Evolutionary conservation across 169 alveolate genomes (phyloP).

Genomic region (Eimeria maxima): DNA sequence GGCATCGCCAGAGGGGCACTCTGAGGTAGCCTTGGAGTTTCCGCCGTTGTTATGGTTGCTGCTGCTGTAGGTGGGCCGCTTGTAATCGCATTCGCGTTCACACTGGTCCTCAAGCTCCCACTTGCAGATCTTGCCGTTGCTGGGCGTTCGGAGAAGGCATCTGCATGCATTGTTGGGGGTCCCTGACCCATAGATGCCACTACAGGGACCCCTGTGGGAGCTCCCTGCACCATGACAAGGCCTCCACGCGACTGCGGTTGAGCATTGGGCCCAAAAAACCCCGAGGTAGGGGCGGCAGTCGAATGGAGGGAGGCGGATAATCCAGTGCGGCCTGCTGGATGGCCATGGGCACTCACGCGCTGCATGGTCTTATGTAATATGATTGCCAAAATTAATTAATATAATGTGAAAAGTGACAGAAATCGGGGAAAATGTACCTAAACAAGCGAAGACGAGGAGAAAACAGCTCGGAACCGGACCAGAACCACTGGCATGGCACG

Average conservation of each 20-base stretch:
- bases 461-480: background rate
- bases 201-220: background rate
- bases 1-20: slow-evolving; percentile 30
- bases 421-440: background rate
- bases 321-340: background rate
- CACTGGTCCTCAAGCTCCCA: too few relatives aligned
- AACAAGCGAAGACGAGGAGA: background rate
- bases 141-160: too few relatives aligned
- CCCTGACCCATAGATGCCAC: background rate
- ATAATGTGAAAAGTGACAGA: background rate
- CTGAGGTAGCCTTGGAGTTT: background rate
- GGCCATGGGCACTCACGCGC: background rate
- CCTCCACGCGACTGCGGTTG: background rate
- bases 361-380: background rate
- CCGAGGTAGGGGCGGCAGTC: background rate
- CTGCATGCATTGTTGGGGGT: background rate
- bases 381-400: background rate
- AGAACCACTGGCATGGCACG: background rate
- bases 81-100: background rate
- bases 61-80: background rate
- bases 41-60: slow-evolving; percentile 1
- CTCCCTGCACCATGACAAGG: background rate
- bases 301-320: background rate
- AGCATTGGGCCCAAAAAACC: background rate
- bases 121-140: too few relatives aligned